Evolutionary conservation across 2,329 filamentous ascomycete species (phyloP).

Genomic region (Penicillium sp.): DNA sequence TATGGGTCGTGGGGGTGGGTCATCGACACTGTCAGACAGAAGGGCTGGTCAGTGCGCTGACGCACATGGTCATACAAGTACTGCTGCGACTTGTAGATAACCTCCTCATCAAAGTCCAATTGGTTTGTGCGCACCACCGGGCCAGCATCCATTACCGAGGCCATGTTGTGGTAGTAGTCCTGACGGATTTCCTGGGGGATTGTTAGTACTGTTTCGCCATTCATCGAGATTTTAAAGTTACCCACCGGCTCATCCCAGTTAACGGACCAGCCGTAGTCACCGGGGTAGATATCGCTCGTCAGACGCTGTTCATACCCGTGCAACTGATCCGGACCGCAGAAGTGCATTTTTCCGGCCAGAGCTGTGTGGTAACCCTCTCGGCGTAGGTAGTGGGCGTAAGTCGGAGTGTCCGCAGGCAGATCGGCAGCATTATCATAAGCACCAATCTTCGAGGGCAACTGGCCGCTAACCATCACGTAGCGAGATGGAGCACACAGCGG

Average conservation of each 20-base stretch:
- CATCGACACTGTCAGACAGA: constrained; percentile 86
- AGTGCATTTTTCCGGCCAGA: constrained; percentile 95
- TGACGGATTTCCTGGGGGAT: constrained; percentile 56
- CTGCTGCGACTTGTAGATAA: constrained; percentile 87
- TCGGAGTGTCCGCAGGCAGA: constrained; percentile 79
- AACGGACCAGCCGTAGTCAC: constrained; percentile 90
- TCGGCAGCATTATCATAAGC: constrained; percentile 90
- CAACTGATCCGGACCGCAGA: constrained; percentile 83
- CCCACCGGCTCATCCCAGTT: constrained; percentile 85
- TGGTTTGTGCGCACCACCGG: constrained; percentile 90
- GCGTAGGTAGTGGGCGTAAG: constrained; percentile 89
- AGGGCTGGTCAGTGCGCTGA: constrained; percentile 74
- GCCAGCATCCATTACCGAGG: constrained; percentile 86
- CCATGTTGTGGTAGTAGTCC: constrained; percentile 97
- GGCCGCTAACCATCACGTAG: constrained; percentile 92
- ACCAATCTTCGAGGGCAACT: constrained; percentile 86
- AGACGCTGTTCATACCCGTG: constrained; percentile 91
- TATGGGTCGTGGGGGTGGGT: constrained; percentile 96
- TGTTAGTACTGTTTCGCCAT: background rate
- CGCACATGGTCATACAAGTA: constrained; percentile 89
- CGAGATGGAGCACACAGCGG: constrained; percentile 89
- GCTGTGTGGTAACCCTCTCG: constrained; percentile 84
- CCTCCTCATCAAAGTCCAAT: constrained; percentile 93
- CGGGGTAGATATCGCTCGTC: constrained; percentile 94
- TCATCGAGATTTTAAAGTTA: constrained; percentile 1